Evolutionary conservation across 2,329 filamentous ascomycete species (phyloP).

Genomic region (Colletotrichum coccodes): DNA sequence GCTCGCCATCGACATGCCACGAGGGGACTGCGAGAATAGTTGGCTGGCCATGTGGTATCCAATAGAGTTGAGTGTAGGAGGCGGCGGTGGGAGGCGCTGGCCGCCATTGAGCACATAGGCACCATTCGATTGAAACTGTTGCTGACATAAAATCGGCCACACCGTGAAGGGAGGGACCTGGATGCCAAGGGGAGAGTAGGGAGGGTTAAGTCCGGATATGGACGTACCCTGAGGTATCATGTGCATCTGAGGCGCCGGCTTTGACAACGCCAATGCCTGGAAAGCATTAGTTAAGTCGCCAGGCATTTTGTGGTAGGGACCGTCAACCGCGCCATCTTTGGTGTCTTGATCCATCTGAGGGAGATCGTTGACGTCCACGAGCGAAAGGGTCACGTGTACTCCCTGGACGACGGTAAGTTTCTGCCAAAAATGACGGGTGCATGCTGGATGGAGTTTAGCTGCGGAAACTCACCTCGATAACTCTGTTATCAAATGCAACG

Average conservation of each 20-base stretch:
- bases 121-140: conserved; percentile 40
- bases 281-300: conserved; percentile 17
- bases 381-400: conserved; percentile 16
- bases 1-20: neutral
- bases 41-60: conserved; percentile 35
- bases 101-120: conserved; percentile 41
- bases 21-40: conserved; percentile 34
- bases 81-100: conserved; percentile 7
- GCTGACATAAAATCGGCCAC: conserved; percentile 47
- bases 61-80: neutral
- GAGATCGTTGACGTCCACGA: neutral
- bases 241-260: neutral
- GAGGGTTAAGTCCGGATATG: neutral
- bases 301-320: neutral
- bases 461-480: conserved; percentile 15
- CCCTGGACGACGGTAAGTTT: conserved; percentile 2
- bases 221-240: neutral
- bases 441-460: no score
- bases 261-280: conserved; percentile 22
- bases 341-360: neutral
- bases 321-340: neutral
- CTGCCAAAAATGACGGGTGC: no score
- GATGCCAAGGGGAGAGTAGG: conserved; percentile 29
- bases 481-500: conserved; percentile 12
- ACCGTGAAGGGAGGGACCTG: conserved; percentile 40